Percentiles rank a stretch among this genome's conserved stretches.
phyloP scores from a whole-genome alignment of 129 eudicot genomes.

The Tanacetum coccineum region DNA sequence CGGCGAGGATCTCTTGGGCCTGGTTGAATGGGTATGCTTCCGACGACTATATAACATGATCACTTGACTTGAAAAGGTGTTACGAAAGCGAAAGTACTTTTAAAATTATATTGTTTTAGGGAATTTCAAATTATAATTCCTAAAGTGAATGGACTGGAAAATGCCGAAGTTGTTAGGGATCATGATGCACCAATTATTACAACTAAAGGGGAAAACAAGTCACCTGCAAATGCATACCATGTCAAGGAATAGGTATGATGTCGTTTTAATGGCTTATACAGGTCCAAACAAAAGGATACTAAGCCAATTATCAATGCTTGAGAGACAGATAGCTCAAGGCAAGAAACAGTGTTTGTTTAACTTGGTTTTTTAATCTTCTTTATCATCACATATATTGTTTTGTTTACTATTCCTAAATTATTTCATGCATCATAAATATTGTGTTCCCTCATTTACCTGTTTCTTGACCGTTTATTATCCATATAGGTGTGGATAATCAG shows the following conservation, averaged over 20 bases:
- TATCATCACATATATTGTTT: neutral
- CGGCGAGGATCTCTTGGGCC: conserved; percentile 54
- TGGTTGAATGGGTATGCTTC: conserved; percentile 72
- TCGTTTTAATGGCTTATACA: conserved; percentile 27
- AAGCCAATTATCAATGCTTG: conserved; percentile 96
- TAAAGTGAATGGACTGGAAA: no score
- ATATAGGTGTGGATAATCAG: conserved; percentile 65
- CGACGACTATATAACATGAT: neutral
- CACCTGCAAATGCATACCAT: no score
- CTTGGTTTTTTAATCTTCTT: conserved; percentile 2
- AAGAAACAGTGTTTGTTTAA: conserved; percentile 25
- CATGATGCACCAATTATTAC: no score
- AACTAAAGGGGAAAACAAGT: no score
- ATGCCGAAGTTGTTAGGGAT: no score
- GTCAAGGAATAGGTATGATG: no score
- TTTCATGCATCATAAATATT: neutral
- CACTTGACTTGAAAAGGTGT: neutral
- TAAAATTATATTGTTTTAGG: no score
- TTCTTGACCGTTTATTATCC: conserved; percentile 4
- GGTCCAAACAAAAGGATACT: conserved; percentile 85
- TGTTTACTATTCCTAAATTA: neutral
- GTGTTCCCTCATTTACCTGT: neutral
- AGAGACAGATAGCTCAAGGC: conserved; percentile 96
- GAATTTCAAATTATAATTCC: no score
- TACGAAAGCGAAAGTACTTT: no score